Percentiles rank a stretch among this genome's conserved stretches.
These are phyloP conservation scores for Eimeria acervulina DNA, from an alignment of 169 alveolate species.

Conservation along the genomic window DNA sequence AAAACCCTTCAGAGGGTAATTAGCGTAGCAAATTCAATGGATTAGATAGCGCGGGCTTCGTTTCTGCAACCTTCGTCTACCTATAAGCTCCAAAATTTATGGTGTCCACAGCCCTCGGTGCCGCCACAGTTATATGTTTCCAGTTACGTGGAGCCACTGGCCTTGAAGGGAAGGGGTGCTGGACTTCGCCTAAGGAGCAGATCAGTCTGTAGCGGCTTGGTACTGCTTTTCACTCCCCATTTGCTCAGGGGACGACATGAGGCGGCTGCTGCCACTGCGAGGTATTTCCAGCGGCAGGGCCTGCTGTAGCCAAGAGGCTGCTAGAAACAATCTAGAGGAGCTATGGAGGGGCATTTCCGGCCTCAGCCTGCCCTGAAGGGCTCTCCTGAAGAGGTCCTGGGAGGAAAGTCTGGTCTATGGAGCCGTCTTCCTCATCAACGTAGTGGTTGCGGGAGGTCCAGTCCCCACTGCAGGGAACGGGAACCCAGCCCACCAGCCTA, in stretches of 20 bases:
- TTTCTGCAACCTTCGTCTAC: not conserved
- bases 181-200: constrained; percentile 5
- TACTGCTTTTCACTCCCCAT: constrained; percentile 8
- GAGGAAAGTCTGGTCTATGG: not conserved
- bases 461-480: not conserved
- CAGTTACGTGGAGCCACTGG: not conserved
- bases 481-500: not conserved
- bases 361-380: not conserved
- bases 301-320: constrained; percentile 6
- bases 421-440: not conserved
- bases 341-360: constrained; percentile 1
- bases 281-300: constrained; percentile 10
- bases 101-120: constrained; percentile 14
- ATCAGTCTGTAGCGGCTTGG: not conserved
- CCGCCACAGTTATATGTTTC: not conserved
- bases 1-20: not conserved
- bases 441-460: not conserved
- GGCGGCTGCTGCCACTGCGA: constrained; percentile 34
- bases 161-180: not conserved
- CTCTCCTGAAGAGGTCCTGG: not conserved
- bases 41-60: not conserved
- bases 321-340: not conserved
- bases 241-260: constrained; percentile 56
- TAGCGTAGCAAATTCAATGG: not conserved
- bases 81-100: not conserved